These are phyloP conservation scores for Sphagnurus paluster DNA, from an alignment of 1,284 basidiomycete genomes.

Conservation along the genomic window DNA sequence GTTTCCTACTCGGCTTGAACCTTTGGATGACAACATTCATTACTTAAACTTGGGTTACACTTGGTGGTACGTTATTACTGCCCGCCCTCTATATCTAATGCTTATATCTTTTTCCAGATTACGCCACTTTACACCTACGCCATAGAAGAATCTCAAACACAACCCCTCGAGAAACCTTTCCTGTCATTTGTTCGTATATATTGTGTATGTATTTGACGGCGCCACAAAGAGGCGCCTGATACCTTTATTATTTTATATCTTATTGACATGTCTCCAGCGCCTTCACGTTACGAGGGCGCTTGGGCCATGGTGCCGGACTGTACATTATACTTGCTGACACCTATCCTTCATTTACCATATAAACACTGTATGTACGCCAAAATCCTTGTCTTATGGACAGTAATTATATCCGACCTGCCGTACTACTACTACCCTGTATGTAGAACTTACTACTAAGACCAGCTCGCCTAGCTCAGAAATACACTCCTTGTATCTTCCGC, in stretches of 20 bases:
- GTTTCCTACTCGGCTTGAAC: constrained; percentile 2
- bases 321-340: not conserved
- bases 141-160: not conserved
- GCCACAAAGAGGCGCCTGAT: not conserved
- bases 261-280: constrained; percentile 6
- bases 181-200: constrained; percentile 2
- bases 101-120: not conserved
- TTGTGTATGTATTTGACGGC: constrained; percentile 5
- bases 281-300: too few species aligned
- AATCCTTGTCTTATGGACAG: constrained; percentile 7
- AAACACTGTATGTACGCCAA: constrained; percentile 6
- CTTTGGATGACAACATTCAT: not conserved
- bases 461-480: constrained; percentile 3
- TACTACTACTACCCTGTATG: constrained; percentile 5
- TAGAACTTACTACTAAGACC: constrained; percentile 2
- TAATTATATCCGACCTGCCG: constrained; percentile 12
- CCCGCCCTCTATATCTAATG: not conserved
- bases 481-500: not conserved
- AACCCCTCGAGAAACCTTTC: not conserved
- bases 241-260: constrained; percentile 7
- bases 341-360: not conserved
- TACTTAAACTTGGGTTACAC: constrained; percentile 5
- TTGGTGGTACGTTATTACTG: constrained; percentile 10
- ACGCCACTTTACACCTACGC: not conserved
- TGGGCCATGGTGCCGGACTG: not conserved